phyloP scores from a whole-genome alignment of 73 alveolate genomes.

The Paramecium sonneborni region DNA sequence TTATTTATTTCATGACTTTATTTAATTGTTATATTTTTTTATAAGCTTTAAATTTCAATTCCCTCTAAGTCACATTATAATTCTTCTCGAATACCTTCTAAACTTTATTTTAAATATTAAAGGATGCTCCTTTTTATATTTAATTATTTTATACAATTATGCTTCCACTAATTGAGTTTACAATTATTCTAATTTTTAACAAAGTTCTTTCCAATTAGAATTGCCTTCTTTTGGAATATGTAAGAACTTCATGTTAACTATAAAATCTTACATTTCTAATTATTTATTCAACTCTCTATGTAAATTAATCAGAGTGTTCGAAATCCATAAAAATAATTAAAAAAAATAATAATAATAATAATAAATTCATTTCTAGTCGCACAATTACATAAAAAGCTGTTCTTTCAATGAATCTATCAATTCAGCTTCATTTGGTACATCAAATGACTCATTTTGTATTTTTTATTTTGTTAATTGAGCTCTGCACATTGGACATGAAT shows the following conservation, averaged over 20 bases:
- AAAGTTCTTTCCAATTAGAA: not conserved
- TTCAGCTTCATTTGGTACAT: conserved; percentile 30
- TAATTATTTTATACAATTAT: not conserved
- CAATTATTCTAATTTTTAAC: not conserved
- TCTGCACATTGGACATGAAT: conserved; percentile 55
- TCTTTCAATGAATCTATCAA: conserved; percentile 19
- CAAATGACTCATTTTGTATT: conserved; percentile 7
- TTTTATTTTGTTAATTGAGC: conserved; percentile 6
- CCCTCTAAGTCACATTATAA: not conserved
- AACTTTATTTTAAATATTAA: not conserved
- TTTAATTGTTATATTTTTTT: not conserved
- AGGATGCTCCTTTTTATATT: not conserved
- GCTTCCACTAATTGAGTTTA: not conserved
- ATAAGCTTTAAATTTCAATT: not conserved
- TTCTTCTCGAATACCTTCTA: not conserved
- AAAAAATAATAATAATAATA: not conserved
- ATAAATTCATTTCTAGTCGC: not conserved
- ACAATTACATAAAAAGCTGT: not conserved
- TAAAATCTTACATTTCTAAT: not conserved
- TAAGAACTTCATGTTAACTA: not conserved
- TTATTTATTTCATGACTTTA: not conserved
- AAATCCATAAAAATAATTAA: not conserved
- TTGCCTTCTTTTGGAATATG: not conserved
- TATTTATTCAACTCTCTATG: not conserved
- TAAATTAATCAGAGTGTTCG: not conserved